Percentiles rank a stretch among this genome's conserved stretches.
These are phyloP conservation scores for Cercophora samala DNA, from an alignment of 495 filamentous ascomycete species.

Conservation along the genomic window DNA sequence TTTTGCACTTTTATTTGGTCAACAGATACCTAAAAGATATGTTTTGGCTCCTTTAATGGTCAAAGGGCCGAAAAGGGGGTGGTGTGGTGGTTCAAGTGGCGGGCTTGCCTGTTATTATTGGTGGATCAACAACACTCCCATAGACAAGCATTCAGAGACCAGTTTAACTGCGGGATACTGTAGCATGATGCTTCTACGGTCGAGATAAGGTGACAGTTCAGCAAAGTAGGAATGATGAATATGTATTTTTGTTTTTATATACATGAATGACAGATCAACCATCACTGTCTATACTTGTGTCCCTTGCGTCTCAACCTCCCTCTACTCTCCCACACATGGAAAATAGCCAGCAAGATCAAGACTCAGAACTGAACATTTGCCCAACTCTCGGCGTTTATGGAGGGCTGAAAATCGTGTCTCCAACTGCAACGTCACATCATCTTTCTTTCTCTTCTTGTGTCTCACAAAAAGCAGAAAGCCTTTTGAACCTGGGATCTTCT, in stretches of 20 bases:
- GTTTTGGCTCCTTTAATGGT: no score
- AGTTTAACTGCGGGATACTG: no score
- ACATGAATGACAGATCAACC: not conserved
- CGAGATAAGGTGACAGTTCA: no score
- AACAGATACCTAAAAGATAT: no score
- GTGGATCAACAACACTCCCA: no score
- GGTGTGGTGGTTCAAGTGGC: no score
- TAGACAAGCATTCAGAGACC: no score
- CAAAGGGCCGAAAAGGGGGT: no score
- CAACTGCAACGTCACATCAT: constrained; percentile 9
- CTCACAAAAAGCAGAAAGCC: not conserved
- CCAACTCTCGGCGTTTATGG: constrained; percentile 30
- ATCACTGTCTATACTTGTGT: not conserved
- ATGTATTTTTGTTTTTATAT: not conserved
- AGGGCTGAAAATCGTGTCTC: constrained; percentile 21
- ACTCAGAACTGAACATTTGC: constrained; percentile 17
- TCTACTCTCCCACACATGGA: not conserved
- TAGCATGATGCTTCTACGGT: no score
- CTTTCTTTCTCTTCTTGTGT: constrained; percentile 6
- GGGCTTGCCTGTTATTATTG: no score
- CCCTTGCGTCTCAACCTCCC: constrained; percentile 2
- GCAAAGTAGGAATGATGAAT: no score
- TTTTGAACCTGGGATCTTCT: constrained; percentile 8
- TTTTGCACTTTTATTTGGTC: no score
- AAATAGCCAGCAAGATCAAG: not conserved